phyloP scores from a whole-genome alignment of 192 early-diverging fungal genomes.

The Dissophora ornata region DNA sequence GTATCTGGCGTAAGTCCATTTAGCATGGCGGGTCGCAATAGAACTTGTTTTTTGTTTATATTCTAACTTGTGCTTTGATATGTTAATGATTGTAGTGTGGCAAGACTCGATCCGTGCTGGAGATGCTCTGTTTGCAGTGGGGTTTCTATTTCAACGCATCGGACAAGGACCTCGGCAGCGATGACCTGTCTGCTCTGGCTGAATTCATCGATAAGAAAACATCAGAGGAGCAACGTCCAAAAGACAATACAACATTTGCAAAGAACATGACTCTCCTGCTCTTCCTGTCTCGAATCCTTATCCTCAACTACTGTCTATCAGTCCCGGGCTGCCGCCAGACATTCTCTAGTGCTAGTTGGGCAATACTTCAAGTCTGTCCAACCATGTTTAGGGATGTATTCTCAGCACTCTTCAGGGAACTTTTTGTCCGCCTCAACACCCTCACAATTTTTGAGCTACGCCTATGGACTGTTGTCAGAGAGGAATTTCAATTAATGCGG shows the following conservation, averaged over 20 bases:
- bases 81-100: not conserved
- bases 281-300: constrained; percentile 27
- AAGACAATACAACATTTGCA: constrained; percentile 14
- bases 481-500: constrained; percentile 13
- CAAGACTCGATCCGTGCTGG: constrained; percentile 25
- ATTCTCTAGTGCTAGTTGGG: constrained; percentile 25
- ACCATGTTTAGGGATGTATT: constrained; percentile 23
- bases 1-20: not conserved
- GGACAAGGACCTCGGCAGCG: constrained; percentile 1
- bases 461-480: not conserved
- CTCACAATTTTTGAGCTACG: not conserved
- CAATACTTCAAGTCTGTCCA: constrained; percentile 31
- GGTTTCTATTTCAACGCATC: constrained; percentile 36
- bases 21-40: not conserved
- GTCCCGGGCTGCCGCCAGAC: constrained; percentile 14
- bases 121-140: constrained; percentile 37
- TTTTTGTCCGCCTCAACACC: not conserved
- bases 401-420: not conserved
- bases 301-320: constrained; percentile 25
- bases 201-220: not conserved
- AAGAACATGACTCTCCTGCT: constrained; percentile 22
- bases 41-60: not conserved
- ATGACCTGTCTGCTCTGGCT: constrained; percentile 9
- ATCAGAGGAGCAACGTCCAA: not conserved
- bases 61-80: not conserved